Evolutionary conservation across 1,284 basidiomycete species (phyloP).

Genomic region (Ustilago xerochloae): DNA sequence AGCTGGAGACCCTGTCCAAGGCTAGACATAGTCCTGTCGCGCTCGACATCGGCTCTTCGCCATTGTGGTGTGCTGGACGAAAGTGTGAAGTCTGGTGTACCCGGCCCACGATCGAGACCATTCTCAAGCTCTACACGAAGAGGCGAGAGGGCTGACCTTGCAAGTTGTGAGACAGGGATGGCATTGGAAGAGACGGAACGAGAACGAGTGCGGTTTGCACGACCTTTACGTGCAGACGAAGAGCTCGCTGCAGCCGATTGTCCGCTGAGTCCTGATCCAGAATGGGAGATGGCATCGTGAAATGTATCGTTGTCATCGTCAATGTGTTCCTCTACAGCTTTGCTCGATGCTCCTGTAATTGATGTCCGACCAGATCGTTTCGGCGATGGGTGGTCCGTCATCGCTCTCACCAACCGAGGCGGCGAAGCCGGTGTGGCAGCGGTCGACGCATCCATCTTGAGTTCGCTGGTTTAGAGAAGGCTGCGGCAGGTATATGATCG

Average conservation of each 20-base stretch:
- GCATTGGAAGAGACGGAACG: conserved; percentile 47
- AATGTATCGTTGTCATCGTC: not conserved
- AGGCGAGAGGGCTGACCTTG: conserved; percentile 21
- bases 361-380: not conserved
- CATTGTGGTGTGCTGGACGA: conserved; percentile 32
- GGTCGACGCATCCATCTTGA: conserved; percentile 1
- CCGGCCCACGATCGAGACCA: conserved; percentile 41
- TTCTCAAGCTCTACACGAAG: conserved; percentile 14
- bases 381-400: conserved; percentile 17
- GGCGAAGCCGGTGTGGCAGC: conserved; percentile 15
- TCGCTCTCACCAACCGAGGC: conserved; percentile 19
- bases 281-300: not conserved
- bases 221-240: conserved; percentile 31
- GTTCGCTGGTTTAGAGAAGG: not conserved
- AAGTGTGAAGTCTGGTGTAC: conserved; percentile 52
- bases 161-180: conserved; percentile 29
- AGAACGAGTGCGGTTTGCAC: conserved; percentile 23
- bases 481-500: too few relatives aligned
- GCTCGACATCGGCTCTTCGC: conserved; percentile 36
- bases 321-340: not conserved
- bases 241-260: conserved; percentile 19
- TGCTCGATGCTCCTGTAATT: not conserved
- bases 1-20: conserved; percentile 46
- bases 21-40: conserved; percentile 40
- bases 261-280: not conserved